These are phyloP conservation scores for Aurinia saxatilis DNA, from an alignment of 345 rosid genomes.

Conservation along the genomic window DNA sequence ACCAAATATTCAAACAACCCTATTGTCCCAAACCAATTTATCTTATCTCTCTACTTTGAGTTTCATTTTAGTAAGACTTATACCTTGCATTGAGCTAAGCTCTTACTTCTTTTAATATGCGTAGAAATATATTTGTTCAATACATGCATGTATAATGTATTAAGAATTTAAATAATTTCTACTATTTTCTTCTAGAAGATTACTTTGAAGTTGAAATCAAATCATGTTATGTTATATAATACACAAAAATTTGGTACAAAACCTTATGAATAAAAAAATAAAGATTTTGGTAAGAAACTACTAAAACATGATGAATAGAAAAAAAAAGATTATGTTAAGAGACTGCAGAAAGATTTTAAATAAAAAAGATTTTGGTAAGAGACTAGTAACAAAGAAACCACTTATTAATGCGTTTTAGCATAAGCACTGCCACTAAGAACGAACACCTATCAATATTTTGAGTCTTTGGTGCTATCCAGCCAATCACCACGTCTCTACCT, in stretches of 20 bases:
- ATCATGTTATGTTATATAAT: conserved; percentile 10
- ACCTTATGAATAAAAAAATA: conserved; percentile 3
- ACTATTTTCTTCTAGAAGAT: conserved; percentile 29
- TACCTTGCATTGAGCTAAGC: neutral
- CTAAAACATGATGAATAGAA: neutral
- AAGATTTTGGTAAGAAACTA: conserved; percentile 9
- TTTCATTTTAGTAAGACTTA: too few species aligned
- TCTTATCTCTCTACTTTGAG: too few species aligned
- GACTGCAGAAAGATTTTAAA: neutral
- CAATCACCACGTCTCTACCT: conserved; percentile 26
- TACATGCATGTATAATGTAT: neutral
- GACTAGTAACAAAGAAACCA: conserved; percentile 1
- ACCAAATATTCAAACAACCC: too few species aligned
- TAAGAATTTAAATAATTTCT: too few species aligned
- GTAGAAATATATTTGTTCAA: too few species aligned
- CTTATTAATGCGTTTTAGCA: conserved; percentile 18
- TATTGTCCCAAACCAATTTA: too few species aligned
- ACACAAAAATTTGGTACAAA: conserved; percentile 3
- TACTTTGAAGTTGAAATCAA: neutral
- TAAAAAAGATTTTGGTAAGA: conserved; percentile 5
- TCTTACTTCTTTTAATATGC: too few species aligned
- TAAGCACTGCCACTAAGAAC: conserved; percentile 23
- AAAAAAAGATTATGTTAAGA: conserved; percentile 5
- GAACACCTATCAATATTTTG: conserved; percentile 7
- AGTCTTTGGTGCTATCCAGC: conserved; percentile 31